Evolutionary conservation across 495 filamentous ascomycete species (phyloP).

Genomic region (Oidiodendron maius): DNA sequence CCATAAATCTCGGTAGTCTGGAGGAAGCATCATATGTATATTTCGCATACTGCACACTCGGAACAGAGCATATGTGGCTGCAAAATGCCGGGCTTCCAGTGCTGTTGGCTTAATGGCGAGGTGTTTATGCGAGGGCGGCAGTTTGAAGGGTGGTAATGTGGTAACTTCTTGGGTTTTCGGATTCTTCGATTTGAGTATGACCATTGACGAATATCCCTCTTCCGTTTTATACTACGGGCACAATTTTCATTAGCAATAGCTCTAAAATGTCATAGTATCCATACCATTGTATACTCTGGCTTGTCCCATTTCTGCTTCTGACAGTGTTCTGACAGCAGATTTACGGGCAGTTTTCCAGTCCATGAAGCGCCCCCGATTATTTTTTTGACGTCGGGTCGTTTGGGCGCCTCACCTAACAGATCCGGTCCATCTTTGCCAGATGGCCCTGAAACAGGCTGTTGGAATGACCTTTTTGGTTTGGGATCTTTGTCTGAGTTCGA

Average conservation of each 20-base stretch:
- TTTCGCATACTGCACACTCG: conserved; percentile 92
- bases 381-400: conserved; percentile 75
- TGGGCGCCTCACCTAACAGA: conserved; percentile 48
- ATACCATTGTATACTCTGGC: conserved; percentile 80
- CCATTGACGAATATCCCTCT: conserved; percentile 69
- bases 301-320: conserved; percentile 94
- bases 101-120: conserved; percentile 64
- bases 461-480: conserved; percentile 39
- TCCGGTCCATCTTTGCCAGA: conserved; percentile 24
- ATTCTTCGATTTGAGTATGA: conserved; percentile 72
- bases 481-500: conserved; percentile 54
- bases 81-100: conserved; percentile 87
- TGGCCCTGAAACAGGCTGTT: conserved; percentile 20
- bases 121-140: conserved; percentile 68
- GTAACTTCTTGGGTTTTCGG: conserved; percentile 74
- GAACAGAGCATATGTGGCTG: conserved; percentile 84
- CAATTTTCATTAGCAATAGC: background rate
- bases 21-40: conserved; percentile 89
- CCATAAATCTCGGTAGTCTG: conserved; percentile 81
- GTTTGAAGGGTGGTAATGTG: conserved; percentile 69
- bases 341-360: conserved; percentile 95
- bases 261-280: background rate
- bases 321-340: conserved; percentile 88
- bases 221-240: conserved; percentile 20
- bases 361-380: conserved; percentile 93